Evolutionary conservation across 495 filamentous ascomycete genomes (phyloP), one percentile per base, ranked within the genome.

Genomic region (Penicillium flavigenum): DNA sequence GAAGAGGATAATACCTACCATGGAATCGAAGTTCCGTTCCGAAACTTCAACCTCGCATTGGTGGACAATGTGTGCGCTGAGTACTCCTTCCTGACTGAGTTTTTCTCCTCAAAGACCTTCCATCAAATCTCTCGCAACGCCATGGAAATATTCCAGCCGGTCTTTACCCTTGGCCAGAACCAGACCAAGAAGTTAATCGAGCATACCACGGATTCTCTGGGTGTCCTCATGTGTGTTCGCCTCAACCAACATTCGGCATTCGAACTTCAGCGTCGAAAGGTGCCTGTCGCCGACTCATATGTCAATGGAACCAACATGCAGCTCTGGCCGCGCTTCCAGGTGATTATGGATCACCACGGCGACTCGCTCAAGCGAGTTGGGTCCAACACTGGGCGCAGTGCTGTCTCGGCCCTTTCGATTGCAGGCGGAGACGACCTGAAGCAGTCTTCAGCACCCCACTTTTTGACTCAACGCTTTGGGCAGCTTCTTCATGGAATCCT

Each of bases 231-330:
- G 45, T 93, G 88, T 64, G 90, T 98, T n/a, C 86, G 94, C 11
- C 73, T 98, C 14, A 98, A 94, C 65, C 95, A 98, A 63, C 89
- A 91, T 60, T 84, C 90, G 27, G 90, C 92, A 7, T 98, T 98
- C 62, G 89, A 96, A 70, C 81, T 96, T 8, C 94, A 98, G 69
- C 83, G 94, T 7, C 86, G 93, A 45, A 91, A 92, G 64, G 84
- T 96, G 3, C 95, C 94, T 10, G 86, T 90, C 4, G 86, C 88
- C 3, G 94, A 98, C 57, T 82, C 83, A 29, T 98, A 98, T 69
- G 87, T 97, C 64, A 98, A 98, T 70, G 92, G 86, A 17, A 94
- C 91, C 22, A 88, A 88, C 62, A 98, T 98, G 93, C 84, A 90
- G 8, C 84, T 98, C 5, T 98, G 94, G 94, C 94, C 94, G 5